Percentiles rank a stretch among this genome's conserved stretches.
phyloP scores from a whole-genome alignment of 176 grass and related monocot species.

The Ampelocalamus luodianensis region DNA sequence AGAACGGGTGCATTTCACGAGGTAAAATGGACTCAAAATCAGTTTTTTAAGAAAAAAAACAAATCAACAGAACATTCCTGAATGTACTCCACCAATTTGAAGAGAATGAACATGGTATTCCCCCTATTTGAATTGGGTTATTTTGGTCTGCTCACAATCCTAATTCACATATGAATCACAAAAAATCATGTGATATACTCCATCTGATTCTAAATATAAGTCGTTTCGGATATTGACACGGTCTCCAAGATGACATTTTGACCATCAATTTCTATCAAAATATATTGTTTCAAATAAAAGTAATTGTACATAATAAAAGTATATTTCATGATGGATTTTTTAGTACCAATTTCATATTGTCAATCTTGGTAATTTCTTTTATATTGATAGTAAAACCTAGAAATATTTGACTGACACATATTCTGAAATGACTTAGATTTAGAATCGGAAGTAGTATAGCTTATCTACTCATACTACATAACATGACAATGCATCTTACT shows the following conservation, averaged over 20 bases:
- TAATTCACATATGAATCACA: not conserved
- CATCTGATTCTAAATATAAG: too few species aligned
- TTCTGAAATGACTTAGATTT: too few species aligned
- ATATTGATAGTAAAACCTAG: too few species aligned
- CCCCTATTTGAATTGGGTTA: not conserved
- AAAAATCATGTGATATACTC: not conserved
- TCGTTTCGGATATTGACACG: too few species aligned
- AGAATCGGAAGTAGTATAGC: not conserved
- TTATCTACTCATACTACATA: not conserved
- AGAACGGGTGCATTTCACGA: conserved; percentile 16
- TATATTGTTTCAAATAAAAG: too few species aligned
- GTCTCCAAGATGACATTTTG: too few species aligned
- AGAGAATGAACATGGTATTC: not conserved
- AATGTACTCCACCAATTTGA: conserved; percentile 1
- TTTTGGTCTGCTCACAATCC: not conserved
- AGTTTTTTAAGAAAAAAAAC: not conserved
- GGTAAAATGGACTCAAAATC: conserved; percentile 5
- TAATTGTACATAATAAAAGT: too few species aligned
- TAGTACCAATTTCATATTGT: too few species aligned
- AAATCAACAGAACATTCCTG: conserved; percentile 30
- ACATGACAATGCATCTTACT: not conserved
- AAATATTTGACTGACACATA: too few species aligned
- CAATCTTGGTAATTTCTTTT: too few species aligned
- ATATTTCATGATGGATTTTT: too few species aligned
- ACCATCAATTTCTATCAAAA: too few species aligned